Evolutionary conservation across 805 yeast genomes (phyloP), one percentile per base, ranked within the genome.

Genomic region (Ogataea neopini): DNA sequence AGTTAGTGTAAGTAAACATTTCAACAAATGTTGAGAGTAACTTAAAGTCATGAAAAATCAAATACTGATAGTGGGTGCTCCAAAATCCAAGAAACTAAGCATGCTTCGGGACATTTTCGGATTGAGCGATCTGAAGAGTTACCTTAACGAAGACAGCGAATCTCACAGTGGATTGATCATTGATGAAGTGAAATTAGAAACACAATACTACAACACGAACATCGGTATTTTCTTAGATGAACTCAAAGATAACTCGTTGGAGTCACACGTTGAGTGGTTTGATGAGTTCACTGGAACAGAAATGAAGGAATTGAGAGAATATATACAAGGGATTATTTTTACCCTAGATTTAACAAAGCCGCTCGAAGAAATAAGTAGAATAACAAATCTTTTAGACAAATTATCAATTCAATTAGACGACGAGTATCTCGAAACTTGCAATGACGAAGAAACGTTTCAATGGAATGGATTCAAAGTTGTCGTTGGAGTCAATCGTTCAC

Each of bases 1-100:
- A n/a, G n/a, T n/a, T n/a, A n/a, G n/a, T n/a, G n/a, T n/a, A n/a
- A n/a, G n/a, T n/a, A n/a, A n/a, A n/a, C n/a, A n/a, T n/a, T n/a
- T n/a, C n/a, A n/a, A n/a, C n/a, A 10, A 9, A 6, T n/a, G 14
- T 7, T 28, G 11, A 8, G 5, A 9, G 14, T 34, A 22, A 19
- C 19, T 17, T 19, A 20, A 17, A 5, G 13, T 33, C 13, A 42
- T 44, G 44, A 53, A 54, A 50, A 75, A 75, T 55, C 73, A 74
- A 48, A 69, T 78, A 15, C 60, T 78, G 45, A 54, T 78, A 4
- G 57, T 76, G 13, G 82, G 83, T 1, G 61, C 73, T 1, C 74
- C 76, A 0, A 50, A 61, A 13, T 60, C 72, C 1, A 77, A 76
- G 4, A 76, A 77, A 48, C 39, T 73, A 7, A 48, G 57, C 2